Evolutionary conservation across 768 basidiomycete species (phyloP).

Genomic region (Coprinopsis marcescibilis): DNA sequence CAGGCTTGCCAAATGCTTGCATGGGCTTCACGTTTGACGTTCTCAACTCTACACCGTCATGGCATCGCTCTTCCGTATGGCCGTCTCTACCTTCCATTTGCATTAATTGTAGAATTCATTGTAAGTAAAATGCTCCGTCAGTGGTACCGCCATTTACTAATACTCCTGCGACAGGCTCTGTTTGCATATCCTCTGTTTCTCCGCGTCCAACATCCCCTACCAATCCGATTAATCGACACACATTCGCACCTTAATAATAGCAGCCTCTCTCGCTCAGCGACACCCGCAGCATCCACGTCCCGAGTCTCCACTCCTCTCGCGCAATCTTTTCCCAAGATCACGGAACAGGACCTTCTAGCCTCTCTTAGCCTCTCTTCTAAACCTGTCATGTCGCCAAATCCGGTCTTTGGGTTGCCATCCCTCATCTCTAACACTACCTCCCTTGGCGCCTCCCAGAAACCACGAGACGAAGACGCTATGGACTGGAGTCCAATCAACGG

Average conservation of each 20-base stretch:
- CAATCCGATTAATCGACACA: slow-evolving; percentile 64
- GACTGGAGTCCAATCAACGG: slow-evolving; percentile 62
- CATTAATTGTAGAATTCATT: slow-evolving; percentile 45
- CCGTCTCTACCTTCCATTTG: slow-evolving; percentile 42
- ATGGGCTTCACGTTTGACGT: slow-evolving; percentile 51
- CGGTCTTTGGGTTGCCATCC: slow-evolving; percentile 70
- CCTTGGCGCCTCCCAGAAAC: not conserved
- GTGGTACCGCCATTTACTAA: slow-evolving; percentile 3
- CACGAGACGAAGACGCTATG: slow-evolving; percentile 32
- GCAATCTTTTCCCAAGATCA: slow-evolving; percentile 16
- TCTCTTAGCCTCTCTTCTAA: slow-evolving; percentile 60
- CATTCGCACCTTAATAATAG: slow-evolving; percentile 36
- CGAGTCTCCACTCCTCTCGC: slow-evolving; percentile 13
- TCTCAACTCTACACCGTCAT: slow-evolving; percentile 32
- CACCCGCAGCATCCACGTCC: slow-evolving; percentile 29
- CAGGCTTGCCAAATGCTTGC: slow-evolving; percentile 55
- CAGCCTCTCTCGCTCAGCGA: slow-evolving; percentile 37
- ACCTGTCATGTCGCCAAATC: slow-evolving; percentile 46
- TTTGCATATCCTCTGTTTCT: slow-evolving; percentile 48
- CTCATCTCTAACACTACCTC: slow-evolving; percentile 24
- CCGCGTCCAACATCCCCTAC: slow-evolving; percentile 61
- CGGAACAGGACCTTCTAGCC: slow-evolving; percentile 56
- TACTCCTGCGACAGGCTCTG: slow-evolving; percentile 36
- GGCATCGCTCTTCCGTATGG: slow-evolving; percentile 26
- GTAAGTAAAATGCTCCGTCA: slow-evolving; percentile 34